Evolutionary conservation across 257 asterid species (phyloP).

Genomic region (Avicennia marina): DNA sequence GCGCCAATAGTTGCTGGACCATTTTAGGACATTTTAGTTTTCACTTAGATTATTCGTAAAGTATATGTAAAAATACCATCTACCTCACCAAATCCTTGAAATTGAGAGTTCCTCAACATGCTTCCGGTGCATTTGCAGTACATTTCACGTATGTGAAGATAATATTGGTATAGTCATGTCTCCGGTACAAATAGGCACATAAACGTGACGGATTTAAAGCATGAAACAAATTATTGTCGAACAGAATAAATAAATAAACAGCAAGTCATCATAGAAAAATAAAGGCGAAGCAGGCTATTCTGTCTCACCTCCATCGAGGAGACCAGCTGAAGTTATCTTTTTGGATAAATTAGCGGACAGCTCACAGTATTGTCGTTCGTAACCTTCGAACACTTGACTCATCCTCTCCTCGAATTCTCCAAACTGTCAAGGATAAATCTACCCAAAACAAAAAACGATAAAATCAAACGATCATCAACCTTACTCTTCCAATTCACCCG

Average conservation of each 20-base stretch:
- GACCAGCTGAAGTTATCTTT: slow-evolving; percentile 34
- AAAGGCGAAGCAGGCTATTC: neutral
- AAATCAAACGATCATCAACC: neutral
- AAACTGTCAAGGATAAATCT: neutral
- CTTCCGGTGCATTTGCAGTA: neutral
- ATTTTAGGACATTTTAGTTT: too few species aligned
- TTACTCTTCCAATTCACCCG: neutral
- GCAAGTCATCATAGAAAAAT: neutral
- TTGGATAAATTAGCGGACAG: slow-evolving; percentile 50
- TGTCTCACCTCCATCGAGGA: slow-evolving; percentile 47
- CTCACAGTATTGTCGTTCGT: slow-evolving; percentile 61
- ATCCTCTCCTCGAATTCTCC: neutral
- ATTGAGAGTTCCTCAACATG: neutral
- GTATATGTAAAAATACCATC: neutral
- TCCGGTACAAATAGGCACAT: neutral
- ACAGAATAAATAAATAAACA: neutral
- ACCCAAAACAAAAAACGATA: neutral
- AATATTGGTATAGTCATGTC: too few species aligned
- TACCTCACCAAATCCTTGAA: neutral
- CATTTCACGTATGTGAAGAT: neutral
- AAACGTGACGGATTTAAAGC: neutral
- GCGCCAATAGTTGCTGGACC: neutral
- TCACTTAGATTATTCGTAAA: neutral
- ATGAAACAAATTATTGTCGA: neutral
- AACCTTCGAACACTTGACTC: slow-evolving; percentile 58